phyloP scores from a whole-genome alignment of 2,329 filamentous ascomycete species.

The Stagonosporopsis vannaccii region DNA sequence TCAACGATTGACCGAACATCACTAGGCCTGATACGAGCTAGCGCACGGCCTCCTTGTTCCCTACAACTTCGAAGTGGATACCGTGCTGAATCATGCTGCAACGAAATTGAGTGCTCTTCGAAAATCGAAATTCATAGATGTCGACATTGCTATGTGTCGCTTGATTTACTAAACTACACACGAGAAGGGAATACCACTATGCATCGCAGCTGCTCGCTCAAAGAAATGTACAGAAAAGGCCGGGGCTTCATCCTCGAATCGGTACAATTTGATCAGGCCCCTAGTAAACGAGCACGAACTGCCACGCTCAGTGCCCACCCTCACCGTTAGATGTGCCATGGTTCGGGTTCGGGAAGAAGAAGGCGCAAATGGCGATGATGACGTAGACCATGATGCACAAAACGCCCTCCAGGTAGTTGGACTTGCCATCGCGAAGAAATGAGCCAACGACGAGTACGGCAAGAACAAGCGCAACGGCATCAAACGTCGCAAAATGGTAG shows the following conservation, averaged over 20 bases:
- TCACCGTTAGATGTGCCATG: slow-evolving; percentile 9
- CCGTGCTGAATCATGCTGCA: background rate
- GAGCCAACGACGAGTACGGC: slow-evolving; percentile 87
- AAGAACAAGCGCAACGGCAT: slow-evolving; percentile 80
- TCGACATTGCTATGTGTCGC: background rate
- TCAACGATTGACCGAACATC: background rate
- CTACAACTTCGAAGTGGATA: background rate
- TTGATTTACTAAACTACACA: slow-evolving; percentile 24
- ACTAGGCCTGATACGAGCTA: slow-evolving; percentile 7
- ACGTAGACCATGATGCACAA: slow-evolving; percentile 76
- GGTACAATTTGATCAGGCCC: background rate
- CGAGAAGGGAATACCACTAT: background rate
- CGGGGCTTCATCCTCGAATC: background rate
- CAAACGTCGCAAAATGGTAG: slow-evolving; percentile 86
- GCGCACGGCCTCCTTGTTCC: background rate
- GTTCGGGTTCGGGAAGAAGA: slow-evolving; percentile 65
- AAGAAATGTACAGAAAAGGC: background rate
- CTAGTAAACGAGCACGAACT: no score
- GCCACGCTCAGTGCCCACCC: slow-evolving; percentile 18
- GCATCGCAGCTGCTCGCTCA: slow-evolving; percentile 18
- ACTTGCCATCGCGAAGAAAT: slow-evolving; percentile 86
- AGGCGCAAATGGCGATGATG: slow-evolving; percentile 68
- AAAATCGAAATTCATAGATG: background rate
- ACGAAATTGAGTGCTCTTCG: background rate
- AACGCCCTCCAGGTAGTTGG: slow-evolving; percentile 87